Evolutionary conservation across 2,329 filamentous ascomycete species (phyloP).

Genomic region (Davidsoniella eucalypti): DNA sequence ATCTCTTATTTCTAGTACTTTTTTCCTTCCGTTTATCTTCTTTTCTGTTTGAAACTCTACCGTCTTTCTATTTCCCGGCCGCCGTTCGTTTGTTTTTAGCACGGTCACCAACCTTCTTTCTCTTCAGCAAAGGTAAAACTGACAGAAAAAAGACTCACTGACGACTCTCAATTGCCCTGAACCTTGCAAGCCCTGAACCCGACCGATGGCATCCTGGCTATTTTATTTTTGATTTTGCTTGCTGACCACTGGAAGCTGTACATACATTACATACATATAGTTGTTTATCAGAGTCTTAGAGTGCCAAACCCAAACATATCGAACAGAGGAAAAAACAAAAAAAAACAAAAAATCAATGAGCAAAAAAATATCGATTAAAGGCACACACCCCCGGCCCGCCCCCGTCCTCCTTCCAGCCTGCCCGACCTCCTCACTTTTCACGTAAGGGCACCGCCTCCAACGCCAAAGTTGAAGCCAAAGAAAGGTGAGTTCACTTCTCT

Average conservation of each 20-base stretch:
- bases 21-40: not conserved
- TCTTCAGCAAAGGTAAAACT: not conserved
- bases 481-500: not conserved
- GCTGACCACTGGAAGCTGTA: not conserved
- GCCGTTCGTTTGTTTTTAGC: not conserved
- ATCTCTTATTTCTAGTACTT: not conserved
- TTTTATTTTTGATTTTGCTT: not conserved
- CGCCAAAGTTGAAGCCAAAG: not conserved
- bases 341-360: not conserved
- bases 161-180: not conserved
- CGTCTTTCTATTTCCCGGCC: not conserved
- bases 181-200: not conserved
- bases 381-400: conserved; percentile 3
- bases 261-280: no score
- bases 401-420: conserved; percentile 3
- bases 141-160: not conserved
- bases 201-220: no score
- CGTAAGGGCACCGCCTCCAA: conserved; percentile 6
- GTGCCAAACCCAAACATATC: not conserved
- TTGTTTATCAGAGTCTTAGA: not conserved
- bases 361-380: conserved; percentile 1
- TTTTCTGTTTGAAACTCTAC: not conserved
- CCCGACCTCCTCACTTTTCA: conserved; percentile 11
- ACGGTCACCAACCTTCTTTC: not conserved
- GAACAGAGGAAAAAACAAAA: not conserved